Evolutionary conservation across 192 early-diverging fungal species (phyloP), one percentile per base, ranked within the genome.

Genomic region (Entomortierella parvispora): DNA sequence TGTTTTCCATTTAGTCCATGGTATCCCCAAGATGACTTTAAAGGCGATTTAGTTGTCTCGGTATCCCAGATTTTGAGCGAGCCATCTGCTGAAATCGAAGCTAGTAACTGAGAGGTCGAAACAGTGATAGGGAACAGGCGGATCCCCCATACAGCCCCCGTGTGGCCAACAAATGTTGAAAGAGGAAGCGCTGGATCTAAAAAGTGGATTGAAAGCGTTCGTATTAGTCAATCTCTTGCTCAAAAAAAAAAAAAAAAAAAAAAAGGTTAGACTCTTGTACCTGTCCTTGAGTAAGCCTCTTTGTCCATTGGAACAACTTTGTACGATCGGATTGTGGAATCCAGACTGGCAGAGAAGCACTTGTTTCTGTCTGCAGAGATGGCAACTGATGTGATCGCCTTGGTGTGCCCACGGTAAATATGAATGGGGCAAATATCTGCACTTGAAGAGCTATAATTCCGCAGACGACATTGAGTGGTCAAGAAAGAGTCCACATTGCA

Each of bases 71-170:
- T 82, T 78, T 92, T 95, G 18, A 94, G 82, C 4, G 89, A 87
- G 1, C 93, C 92, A 77, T 96, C 94, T 17, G 91, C 88, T 42
- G 93, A 92, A 3, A 89, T 90, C 9, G 93, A 93, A 4, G 87
- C 90, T 9, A 96, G 68, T 9, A 89, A 50, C n/a, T 81, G 69
- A 32, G 81, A 79, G 25, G 83, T 71, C 29, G 83, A 65, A 32
- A 82, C 76, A 7, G 60, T 70, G 8, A 88, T 54, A 20, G 90
- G 88, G 59, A 90, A 90, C 7, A 92, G 70, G 58, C 88, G 86
- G 65, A 95, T 80, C 45, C 93, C 92, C 94, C 94, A 96, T n/a
- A 96, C 89, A 6, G 88, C 86, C 62, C 94, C 93, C 2, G 93
- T 91, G 68, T 96, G 94, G 2, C 91, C 92, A 31, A 93, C 85